Conservation (phyloP, 2,329 filamentous ascomycete species). For the Sclerotinia sclerotiorum region DNA sequence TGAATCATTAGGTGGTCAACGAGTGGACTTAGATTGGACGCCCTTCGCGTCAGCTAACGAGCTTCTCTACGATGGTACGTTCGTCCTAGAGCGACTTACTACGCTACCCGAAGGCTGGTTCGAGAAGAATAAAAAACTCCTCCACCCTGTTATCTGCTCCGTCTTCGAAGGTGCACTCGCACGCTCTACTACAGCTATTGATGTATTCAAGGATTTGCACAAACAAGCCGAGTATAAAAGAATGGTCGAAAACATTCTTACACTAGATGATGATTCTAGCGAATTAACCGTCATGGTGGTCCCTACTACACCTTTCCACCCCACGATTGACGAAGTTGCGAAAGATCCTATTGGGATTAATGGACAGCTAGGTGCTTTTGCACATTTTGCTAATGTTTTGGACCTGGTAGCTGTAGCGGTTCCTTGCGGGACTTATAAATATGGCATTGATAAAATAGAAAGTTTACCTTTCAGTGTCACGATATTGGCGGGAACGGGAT, state of each 20-base stretch:
- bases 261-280: constrained; percentile 27
- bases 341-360: constrained; percentile 52
- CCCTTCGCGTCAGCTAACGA: constrained; percentile 51
- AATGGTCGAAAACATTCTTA: constrained; percentile 45
- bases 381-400: constrained; percentile 56
- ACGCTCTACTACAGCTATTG: constrained; percentile 45
- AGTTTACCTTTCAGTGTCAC: constrained; percentile 48
- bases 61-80: constrained; percentile 53
- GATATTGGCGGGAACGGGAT: constrained; percentile 44
- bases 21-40: constrained; percentile 43
- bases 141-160: constrained; percentile 51
- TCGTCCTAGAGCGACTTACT: constrained; percentile 53
- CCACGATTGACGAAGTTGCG: constrained; percentile 50
- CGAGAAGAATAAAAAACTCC: constrained; percentile 48
- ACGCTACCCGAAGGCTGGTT: constrained; percentile 43
- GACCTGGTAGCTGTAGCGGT: constrained; percentile 49
- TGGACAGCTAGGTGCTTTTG: constrained; percentile 49
- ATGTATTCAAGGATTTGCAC: constrained; percentile 51
- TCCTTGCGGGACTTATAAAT: constrained; percentile 34
- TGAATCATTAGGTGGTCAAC: constrained; percentile 41
- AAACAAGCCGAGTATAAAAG: constrained; percentile 47
- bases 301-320: constrained; percentile 51
- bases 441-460: constrained; percentile 23
- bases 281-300: constrained; percentile 49
- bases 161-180: constrained; percentile 46